Base-by-base conservation (phyloP, 768 basidiomycete species). In the Pleurotus djamor region DNA sequence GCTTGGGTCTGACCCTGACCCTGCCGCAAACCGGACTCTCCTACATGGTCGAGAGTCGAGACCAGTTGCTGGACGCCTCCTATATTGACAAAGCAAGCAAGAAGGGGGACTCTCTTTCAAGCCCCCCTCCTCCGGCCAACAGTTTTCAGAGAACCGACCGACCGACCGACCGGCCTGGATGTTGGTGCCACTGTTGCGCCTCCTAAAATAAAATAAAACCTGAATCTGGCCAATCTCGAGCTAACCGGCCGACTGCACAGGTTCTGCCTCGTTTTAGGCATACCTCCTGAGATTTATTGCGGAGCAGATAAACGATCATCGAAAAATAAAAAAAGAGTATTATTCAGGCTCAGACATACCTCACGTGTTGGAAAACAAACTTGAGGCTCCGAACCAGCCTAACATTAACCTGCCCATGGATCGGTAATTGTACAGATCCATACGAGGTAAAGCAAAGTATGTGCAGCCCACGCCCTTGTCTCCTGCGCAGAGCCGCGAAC, bases 321-420 rank as follows among this genome's bases (percentile, higher is more conserved):
- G 38, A 56, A 56, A 56, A 43, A 28, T 28, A 28, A 28, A 28
- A 16, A 56, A 28, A 41, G n/a, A 41, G 13, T 47, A 43, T 44
- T 41, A 34, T 56, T 56, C 41, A 56, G 41, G 28, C 54, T 56
- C 54, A 56, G 54, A 56, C 54, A 32, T 56, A 56, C 54, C 54
- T 56, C 54, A 56, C 54, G 54, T 56, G 54, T 44, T 47, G 45
- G 21, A 47, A 47, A 47, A 47, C 45, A 47, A 47, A 47, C 37
- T 52, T 52, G 38, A 56, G 54, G 37, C 54, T 41, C 54, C 54
- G 54, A 56, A 56, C 49, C 28, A 54, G 35, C 2, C 36, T 54
- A 35, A 16, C 37, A 43, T 13, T 21, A 56, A 56, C 32, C 14
- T 44, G 41, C 54, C 54, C 21, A 56, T 43, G 54, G 41, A 43